A percentile compares a stretch with the other conserved stretches of the same genome.
Conservation (phyloP, 1,139 yeast genomes). For the Magnusiomyces tetraspermus region DNA sequence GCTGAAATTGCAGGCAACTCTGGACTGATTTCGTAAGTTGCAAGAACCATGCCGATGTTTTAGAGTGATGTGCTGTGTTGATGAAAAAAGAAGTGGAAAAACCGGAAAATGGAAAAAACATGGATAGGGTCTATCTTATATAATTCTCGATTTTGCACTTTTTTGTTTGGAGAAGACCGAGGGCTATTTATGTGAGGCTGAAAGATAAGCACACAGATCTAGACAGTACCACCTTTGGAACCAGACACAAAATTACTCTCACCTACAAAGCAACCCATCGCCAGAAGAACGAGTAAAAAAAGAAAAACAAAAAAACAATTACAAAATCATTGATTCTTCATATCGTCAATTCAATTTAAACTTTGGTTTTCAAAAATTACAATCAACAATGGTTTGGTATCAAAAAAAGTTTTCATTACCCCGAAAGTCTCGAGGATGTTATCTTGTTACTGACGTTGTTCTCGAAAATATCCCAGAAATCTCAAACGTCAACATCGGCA, state of each 20-base stretch:
- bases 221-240: background rate
- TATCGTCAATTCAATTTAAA: background rate
- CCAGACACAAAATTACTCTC: no score
- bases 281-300: no score
- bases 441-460: conserved; percentile 62
- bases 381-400: conserved; percentile 22
- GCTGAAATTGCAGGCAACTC: conserved; percentile 23
- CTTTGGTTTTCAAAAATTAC: background rate
- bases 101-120: background rate
- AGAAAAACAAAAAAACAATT: background rate
- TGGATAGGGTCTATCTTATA: background rate
- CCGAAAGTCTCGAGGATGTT: conserved; percentile 57
- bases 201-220: background rate
- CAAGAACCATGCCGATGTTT: conserved; percentile 23
- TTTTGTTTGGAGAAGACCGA: no score
- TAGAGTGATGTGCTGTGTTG: background rate
- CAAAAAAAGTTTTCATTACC: conserved; percentile 47
- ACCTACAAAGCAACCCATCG: background rate
- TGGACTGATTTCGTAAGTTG: conserved; percentile 19
- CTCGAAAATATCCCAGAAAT: conserved; percentile 48
- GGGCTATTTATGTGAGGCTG: background rate
- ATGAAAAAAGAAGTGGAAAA: background rate
- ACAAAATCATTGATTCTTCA: background rate
- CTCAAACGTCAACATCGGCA: conserved; percentile 51
- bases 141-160: background rate